These are phyloP conservation scores for Castanea mollissima DNA, from an alignment of 306 rosid species.

Conservation along the genomic window DNA sequence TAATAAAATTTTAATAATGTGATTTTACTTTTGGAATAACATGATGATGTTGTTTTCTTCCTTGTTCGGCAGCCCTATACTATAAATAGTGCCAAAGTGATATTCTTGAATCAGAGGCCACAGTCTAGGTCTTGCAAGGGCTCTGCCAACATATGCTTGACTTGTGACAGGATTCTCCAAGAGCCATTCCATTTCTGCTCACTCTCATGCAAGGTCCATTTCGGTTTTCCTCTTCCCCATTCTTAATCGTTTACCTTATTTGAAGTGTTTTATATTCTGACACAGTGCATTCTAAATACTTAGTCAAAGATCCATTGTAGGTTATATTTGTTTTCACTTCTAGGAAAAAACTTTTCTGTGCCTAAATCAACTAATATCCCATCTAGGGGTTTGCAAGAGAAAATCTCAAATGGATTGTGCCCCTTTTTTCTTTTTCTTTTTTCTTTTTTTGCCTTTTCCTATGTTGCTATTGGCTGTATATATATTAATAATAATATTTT, in stretches of 20 bases:
- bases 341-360: background rate
- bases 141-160: constrained; percentile 69
- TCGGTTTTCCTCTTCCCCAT: background rate
- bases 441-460: too few relatives aligned
- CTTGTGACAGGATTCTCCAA: constrained; percentile 93
- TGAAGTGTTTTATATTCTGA: background rate
- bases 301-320: background rate
- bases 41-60: background rate
- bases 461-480: too few relatives aligned
- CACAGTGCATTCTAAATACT: background rate
- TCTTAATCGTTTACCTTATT: background rate
- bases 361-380: background rate
- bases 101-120: constrained; percentile 90
- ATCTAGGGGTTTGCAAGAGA: background rate
- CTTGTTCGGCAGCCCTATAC: constrained; percentile 76
- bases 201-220: constrained; percentile 86
- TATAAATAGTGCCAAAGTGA: constrained; percentile 89
- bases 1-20: too few relatives aligned
- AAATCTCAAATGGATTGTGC: background rate
- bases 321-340: background rate
- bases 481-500: too few relatives aligned
- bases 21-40: background rate
- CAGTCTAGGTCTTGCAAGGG: constrained; percentile 79
- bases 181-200: constrained; percentile 91
- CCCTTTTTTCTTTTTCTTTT: too few relatives aligned